phyloP scores from a whole-genome alignment of 768 basidiomycete genomes.

The Dentipellis fragilis region DNA sequence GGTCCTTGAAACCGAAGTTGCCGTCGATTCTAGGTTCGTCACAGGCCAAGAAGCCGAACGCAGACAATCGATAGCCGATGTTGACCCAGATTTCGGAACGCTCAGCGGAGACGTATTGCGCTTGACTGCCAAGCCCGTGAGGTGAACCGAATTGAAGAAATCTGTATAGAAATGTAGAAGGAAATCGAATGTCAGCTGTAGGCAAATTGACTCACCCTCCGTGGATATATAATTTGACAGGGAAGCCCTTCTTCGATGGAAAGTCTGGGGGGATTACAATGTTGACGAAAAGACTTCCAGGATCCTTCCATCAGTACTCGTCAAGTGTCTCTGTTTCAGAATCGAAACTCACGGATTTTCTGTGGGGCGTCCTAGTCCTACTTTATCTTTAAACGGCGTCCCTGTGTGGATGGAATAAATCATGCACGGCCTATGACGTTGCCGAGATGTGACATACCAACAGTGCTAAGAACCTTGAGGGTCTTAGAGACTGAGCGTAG shows the following conservation, averaged over 20 bases:
- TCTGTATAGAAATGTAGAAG: conserved; percentile 24
- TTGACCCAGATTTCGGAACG: conserved; percentile 67
- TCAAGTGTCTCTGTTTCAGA: neutral
- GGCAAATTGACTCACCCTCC: conserved; percentile 41
- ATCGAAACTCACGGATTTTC: conserved; percentile 52
- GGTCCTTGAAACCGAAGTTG: conserved; percentile 81
- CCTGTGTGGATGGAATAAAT: conserved; percentile 21
- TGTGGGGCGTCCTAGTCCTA: conserved; percentile 56
- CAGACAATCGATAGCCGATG: conserved; percentile 67
- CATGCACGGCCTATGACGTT: neutral
- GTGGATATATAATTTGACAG: conserved; percentile 70
- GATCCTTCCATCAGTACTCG: neutral
- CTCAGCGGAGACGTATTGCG: conserved; percentile 56
- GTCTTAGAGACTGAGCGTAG: too few relatives aligned
- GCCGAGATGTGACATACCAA: neutral
- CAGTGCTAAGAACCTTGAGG: too few relatives aligned
- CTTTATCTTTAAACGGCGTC: conserved; percentile 42
- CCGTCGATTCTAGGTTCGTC: conserved; percentile 52
- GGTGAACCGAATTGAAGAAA: conserved; percentile 77
- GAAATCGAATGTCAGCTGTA: neutral
- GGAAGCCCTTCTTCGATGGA: conserved; percentile 34
- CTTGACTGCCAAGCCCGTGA: conserved; percentile 47
- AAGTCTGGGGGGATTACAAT: conserved; percentile 49
- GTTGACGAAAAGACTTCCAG: conserved; percentile 50
- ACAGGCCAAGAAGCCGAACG: conserved; percentile 66